phyloP scores from a whole-genome alignment of 257 asterid species.

The Paulownia fortunei region DNA sequence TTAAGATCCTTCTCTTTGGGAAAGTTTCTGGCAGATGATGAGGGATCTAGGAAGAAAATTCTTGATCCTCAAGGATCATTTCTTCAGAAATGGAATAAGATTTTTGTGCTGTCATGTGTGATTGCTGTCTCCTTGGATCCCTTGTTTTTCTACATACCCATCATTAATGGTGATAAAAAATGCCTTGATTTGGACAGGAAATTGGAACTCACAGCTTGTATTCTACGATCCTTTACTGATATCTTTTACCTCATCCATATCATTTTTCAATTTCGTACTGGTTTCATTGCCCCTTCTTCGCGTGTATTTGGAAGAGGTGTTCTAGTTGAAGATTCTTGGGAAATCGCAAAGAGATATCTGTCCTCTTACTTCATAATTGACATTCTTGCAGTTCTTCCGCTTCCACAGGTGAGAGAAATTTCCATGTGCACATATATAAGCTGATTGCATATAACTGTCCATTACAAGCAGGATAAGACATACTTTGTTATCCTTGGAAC shows the following conservation, averaged over 20 bases:
- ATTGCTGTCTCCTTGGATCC: conserved; percentile 88
- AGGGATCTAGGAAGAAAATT: conserved; percentile 54
- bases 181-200: conserved; percentile 77
- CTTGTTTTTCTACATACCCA: conserved; percentile 84
- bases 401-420: conserved; percentile 73
- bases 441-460: not conserved
- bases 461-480: conserved; percentile 1
- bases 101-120: conserved; percentile 74
- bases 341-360: conserved; percentile 81
- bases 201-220: conserved; percentile 66
- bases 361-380: conserved; percentile 77
- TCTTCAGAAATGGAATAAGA: conserved; percentile 87
- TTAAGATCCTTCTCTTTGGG: conserved; percentile 58
- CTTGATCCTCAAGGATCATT: conserved; percentile 87
- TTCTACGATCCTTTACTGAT: conserved; percentile 78
- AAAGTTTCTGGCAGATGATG: conserved; percentile 46
- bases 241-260: conserved; percentile 79
- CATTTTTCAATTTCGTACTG: conserved; percentile 81
- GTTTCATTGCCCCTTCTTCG: conserved; percentile 84
- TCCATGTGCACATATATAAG: not conserved
- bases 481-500: not conserved
- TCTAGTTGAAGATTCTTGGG: conserved; percentile 78
- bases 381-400: conserved; percentile 87
- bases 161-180: conserved; percentile 60
- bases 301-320: conserved; percentile 96